Evolutionary conservation across 2,329 filamentous ascomycete genomes (phyloP).

Genomic region (Pseudogymnoascus sp.): DNA sequence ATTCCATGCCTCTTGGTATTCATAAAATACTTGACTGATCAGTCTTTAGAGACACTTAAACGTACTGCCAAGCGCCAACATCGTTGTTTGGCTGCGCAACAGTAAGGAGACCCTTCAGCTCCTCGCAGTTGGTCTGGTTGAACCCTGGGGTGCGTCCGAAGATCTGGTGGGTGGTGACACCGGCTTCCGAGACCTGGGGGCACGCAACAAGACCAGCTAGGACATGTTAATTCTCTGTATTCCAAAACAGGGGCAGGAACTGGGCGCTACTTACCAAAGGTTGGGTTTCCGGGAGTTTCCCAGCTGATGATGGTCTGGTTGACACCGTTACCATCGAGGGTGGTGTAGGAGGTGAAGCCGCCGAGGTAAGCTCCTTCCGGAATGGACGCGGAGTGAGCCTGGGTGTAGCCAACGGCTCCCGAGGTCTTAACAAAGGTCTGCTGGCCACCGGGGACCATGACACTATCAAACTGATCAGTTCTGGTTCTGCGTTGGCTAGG

Average conservation of each 20-base stretch:
- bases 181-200: slow-evolving; percentile 17
- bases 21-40: not conserved
- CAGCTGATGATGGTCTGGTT: slow-evolving; percentile 3
- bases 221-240: slow-evolving; percentile 25
- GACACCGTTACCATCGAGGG: slow-evolving; percentile 13
- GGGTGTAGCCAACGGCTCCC: slow-evolving; percentile 50
- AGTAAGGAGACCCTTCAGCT: slow-evolving; percentile 28
- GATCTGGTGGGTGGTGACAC: slow-evolving; percentile 20
- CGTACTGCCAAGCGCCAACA: slow-evolving; percentile 36
- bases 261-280: slow-evolving; percentile 12
- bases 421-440: slow-evolving; percentile 48
- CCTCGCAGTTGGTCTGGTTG: slow-evolving; percentile 28
- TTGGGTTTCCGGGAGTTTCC: not conserved
- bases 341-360: slow-evolving; percentile 37
- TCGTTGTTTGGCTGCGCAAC: slow-evolving; percentile 23
- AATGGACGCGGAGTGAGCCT: slow-evolving; percentile 45
- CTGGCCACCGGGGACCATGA: slow-evolving; percentile 57
- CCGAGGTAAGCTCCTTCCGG: slow-evolving; percentile 44
- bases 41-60: slow-evolving; percentile 19
- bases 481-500: not conserved
- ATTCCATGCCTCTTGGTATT: not conserved
- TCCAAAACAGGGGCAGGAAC: slow-evolving; percentile 24
- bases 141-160: slow-evolving; percentile 26
- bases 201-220: slow-evolving; percentile 25
- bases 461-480: slow-evolving; percentile 24